These are phyloP conservation scores for Teratosphaeria viscida DNA, from an alignment of 2,329 filamentous ascomycete genomes.

Conservation along the genomic window DNA sequence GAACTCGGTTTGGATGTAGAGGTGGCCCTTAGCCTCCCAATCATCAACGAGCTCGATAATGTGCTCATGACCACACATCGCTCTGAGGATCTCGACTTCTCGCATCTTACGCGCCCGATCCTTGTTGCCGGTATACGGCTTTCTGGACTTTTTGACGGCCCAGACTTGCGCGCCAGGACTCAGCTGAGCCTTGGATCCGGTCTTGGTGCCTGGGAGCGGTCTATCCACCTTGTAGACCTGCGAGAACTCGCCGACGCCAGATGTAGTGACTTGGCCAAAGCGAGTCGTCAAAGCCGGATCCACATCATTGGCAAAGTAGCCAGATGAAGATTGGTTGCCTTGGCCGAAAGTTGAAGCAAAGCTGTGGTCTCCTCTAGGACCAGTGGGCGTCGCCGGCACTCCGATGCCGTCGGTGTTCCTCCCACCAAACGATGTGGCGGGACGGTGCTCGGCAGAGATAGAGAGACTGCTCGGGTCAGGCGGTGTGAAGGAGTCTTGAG, in stretches of 20 bases:
- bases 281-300: slow-evolving; percentile 63
- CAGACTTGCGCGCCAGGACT: slow-evolving; percentile 44
- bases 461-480: slow-evolving; percentile 75
- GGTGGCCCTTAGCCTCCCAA: slow-evolving; percentile 75
- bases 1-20: slow-evolving; percentile 96
- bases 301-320: slow-evolving; percentile 59
- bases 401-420: slow-evolving; percentile 34
- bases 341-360: slow-evolving; percentile 47
- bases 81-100: slow-evolving; percentile 69
- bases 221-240: slow-evolving; percentile 72
- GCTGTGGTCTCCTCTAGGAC: slow-evolving; percentile 42
- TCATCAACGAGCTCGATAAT: slow-evolving; percentile 72
- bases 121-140: slow-evolving; percentile 64
- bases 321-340: slow-evolving; percentile 42
- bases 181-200: slow-evolving; percentile 3
- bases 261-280: slow-evolving; percentile 70
- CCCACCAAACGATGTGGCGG: slow-evolving; percentile 26
- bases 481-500: slow-evolving; percentile 61
- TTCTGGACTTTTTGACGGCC: slow-evolving; percentile 87
- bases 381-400: slow-evolving; percentile 76
- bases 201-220: slow-evolving; percentile 22
- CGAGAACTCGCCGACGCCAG: slow-evolving; percentile 88
- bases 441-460: slow-evolving; percentile 54
- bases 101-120: slow-evolving; percentile 77
- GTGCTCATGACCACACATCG: slow-evolving; percentile 72